Conservation (phyloP, 2,329 filamentous ascomycete species). For the Neonectria sp. region DNA sequence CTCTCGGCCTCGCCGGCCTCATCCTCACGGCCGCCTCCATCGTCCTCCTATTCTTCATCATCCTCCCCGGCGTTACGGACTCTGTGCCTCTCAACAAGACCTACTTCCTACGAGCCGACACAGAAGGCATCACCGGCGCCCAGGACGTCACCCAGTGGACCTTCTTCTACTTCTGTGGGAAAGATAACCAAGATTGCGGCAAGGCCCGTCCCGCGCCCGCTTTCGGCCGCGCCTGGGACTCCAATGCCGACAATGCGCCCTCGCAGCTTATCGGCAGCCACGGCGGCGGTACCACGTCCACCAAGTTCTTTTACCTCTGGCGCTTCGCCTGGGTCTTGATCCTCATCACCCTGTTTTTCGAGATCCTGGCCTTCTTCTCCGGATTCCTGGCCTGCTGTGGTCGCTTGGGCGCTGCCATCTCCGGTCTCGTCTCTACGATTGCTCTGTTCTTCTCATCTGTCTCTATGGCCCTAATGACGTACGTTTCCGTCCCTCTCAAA, state of each 20-base stretch:
- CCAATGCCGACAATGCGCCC: conserved; percentile 61
- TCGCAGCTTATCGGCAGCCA: conserved; percentile 64
- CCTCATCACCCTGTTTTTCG: conserved; percentile 87
- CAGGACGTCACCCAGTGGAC: conserved; percentile 85
- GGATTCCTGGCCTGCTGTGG: conserved; percentile 80
- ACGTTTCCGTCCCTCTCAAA: conserved; percentile 51
- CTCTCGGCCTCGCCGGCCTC: conserved; percentile 60
- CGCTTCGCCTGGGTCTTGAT: conserved; percentile 95
- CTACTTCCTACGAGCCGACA: conserved; percentile 89
- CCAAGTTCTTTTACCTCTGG: conserved; percentile 84
- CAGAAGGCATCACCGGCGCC: conserved; percentile 78
- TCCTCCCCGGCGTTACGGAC: conserved; percentile 68
- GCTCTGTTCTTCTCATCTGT: conserved; percentile 80
- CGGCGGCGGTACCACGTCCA: conserved; percentile 68
- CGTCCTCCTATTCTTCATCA: conserved; percentile 71
- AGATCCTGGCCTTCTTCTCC: conserved; percentile 75
- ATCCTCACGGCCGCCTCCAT: conserved; percentile 66
- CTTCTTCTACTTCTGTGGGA: conserved; percentile 87
- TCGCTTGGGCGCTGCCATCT: conserved; percentile 78
- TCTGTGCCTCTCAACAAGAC: conserved; percentile 77
- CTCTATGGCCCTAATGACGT: conserved; percentile 83
- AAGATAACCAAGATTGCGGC: conserved; percentile 76
- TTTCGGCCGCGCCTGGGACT: conserved; percentile 79
- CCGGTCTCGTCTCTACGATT: conserved; percentile 69
- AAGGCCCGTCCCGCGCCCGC: conserved; percentile 73